These are phyloP conservation scores for Sicyos edulis DNA, from an alignment of 306 rosid species.

Conservation along the genomic window DNA sequence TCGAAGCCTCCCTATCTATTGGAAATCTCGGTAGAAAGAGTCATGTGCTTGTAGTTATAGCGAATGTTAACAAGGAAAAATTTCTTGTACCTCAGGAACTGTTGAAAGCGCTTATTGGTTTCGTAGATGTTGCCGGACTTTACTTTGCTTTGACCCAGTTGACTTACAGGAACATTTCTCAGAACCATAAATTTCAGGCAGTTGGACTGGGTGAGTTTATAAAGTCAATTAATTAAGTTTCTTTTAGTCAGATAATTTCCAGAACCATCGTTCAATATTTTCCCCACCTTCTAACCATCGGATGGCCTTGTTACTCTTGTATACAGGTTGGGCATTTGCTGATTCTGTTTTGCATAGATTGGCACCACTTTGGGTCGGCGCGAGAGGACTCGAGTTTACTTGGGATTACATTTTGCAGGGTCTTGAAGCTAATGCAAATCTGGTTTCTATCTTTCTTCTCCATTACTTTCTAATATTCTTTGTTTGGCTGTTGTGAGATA, in stretches of 20 bases:
- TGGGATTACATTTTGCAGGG: slow-evolving; percentile 97
- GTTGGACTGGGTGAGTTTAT: slow-evolving; percentile 92
- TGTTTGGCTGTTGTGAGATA: background rate
- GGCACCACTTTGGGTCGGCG: slow-evolving; percentile 99
- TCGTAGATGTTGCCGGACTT: slow-evolving; percentile 94
- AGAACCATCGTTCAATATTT: background rate
- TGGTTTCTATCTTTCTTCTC: slow-evolving; percentile 43
- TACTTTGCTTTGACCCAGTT: slow-evolving; percentile 96
- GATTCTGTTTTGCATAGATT: slow-evolving; percentile 91
- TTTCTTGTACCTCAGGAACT: slow-evolving; percentile 52
- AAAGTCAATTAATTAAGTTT: too few relatives aligned
- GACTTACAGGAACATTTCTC: slow-evolving; percentile 95
- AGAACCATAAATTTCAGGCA: slow-evolving; percentile 95
- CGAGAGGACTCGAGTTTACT: slow-evolving; percentile 96
- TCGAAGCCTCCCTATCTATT: background rate
- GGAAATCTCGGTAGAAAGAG: background rate
- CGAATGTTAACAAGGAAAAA: background rate
- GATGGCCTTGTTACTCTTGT: slow-evolving; percentile 22
- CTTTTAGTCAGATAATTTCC: background rate
- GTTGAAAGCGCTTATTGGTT: slow-evolving; percentile 93
- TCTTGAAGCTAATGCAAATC: slow-evolving; percentile 94
- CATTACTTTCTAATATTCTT: slow-evolving; percentile 6
- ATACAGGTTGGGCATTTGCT: slow-evolving; percentile 97
- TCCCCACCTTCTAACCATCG: too few relatives aligned
- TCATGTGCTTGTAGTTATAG: background rate